These are phyloP conservation scores for Zasmidium cellare DNA, from an alignment of 2,329 filamentous ascomycete species.

Conservation along the genomic window DNA sequence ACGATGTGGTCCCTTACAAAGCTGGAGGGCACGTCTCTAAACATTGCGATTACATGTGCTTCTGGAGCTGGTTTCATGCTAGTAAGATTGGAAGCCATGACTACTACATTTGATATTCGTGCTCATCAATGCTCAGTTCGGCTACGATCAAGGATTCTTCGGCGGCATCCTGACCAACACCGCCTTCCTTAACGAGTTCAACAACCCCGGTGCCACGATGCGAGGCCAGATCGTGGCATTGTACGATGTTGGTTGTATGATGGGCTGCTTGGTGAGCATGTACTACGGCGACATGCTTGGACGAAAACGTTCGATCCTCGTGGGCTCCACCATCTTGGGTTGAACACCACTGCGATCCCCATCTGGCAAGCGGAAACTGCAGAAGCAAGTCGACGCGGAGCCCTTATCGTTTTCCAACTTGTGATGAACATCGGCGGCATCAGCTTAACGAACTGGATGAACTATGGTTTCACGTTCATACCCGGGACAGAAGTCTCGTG, in stretches of 20 bases:
- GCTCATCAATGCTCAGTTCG: too few relatives aligned
- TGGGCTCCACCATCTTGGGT: too few relatives aligned
- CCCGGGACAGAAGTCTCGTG: constrained; percentile 37
- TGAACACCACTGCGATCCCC: constrained; percentile 35
- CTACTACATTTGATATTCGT: too few relatives aligned
- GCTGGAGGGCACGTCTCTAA: too few relatives aligned
- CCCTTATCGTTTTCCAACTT: background rate
- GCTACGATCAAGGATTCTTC: constrained; percentile 25
- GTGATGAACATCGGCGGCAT: constrained; percentile 38
- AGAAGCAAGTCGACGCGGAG: background rate
- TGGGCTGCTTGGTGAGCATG: constrained; percentile 54
- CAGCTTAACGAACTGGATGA: constrained; percentile 46
- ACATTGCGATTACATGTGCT: too few relatives aligned
- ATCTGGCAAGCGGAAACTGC: constrained; percentile 47
- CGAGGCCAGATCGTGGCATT: constrained; percentile 38
- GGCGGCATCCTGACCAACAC: constrained; percentile 17
- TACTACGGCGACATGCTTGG: constrained; percentile 49
- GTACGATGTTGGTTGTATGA: constrained; percentile 49
- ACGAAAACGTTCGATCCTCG: constrained; percentile 46
- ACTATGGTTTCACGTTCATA: constrained; percentile 43
- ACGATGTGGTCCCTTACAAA: too few relatives aligned
- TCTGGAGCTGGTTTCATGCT: too few relatives aligned
- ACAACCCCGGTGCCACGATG: constrained; percentile 14
- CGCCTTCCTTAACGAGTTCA: constrained; percentile 15
- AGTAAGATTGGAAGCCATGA: too few relatives aligned